These are phyloP conservation scores for Aspergillus intermedius DNA, from an alignment of 2,329 filamentous ascomycete species.

Conservation along the genomic window DNA sequence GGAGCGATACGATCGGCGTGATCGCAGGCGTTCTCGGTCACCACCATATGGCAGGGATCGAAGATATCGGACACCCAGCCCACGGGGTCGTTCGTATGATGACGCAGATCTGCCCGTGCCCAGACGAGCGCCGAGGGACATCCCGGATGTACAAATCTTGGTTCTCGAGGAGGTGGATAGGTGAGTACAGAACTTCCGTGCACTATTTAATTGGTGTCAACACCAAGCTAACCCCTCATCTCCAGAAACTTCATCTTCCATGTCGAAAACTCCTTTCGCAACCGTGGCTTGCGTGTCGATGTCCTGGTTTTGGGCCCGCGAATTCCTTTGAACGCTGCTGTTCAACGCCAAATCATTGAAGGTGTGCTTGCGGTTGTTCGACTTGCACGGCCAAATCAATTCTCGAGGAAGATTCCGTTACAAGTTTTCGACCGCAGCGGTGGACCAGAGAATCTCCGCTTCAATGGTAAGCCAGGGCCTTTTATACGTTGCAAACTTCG, in stretches of 20 bases:
- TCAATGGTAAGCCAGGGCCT: constrained; percentile 52
- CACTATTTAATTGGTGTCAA: background rate
- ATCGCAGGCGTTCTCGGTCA: constrained; percentile 63
- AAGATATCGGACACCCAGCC: constrained; percentile 63
- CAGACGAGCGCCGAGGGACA: constrained; percentile 62
- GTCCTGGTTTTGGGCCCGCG: constrained; percentile 73
- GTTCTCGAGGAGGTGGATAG: constrained; percentile 68
- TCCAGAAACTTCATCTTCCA: constrained; percentile 69
- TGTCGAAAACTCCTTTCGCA: constrained; percentile 69
- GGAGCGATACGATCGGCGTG: constrained; percentile 48
- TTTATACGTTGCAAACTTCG: background rate
- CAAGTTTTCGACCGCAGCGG: constrained; percentile 77
- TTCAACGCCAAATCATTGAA: constrained; percentile 78
- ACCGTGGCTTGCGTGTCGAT: constrained; percentile 66
- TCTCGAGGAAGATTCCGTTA: constrained; percentile 66
- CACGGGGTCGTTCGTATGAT: constrained; percentile 50
- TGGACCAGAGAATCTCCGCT: constrained; percentile 69
- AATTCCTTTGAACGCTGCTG: constrained; percentile 69
- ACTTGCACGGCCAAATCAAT: constrained; percentile 63
- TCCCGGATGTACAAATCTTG: constrained; percentile 86
- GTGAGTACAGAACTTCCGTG: constrained; percentile 22
- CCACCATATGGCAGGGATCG: constrained; percentile 61
- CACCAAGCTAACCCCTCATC: constrained; percentile 10
- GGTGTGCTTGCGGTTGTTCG: constrained; percentile 81
- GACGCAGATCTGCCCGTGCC: constrained; percentile 65